Evolutionary conservation across 768 basidiomycete genomes (phyloP).

Genomic region (Agrocybe pediades): DNA sequence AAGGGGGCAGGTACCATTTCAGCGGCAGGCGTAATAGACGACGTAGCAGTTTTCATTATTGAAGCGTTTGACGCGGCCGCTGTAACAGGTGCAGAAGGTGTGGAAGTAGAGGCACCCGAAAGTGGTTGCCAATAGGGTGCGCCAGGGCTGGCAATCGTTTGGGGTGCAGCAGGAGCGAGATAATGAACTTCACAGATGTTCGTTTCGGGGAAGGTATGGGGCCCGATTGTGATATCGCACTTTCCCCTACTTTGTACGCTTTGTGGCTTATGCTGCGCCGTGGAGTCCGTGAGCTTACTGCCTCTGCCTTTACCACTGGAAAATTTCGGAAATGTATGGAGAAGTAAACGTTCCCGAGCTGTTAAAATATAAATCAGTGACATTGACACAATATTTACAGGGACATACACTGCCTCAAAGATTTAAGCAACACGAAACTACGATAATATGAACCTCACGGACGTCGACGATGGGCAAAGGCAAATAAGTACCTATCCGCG

Average conservation of each 20-base stretch:
- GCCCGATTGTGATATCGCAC: constrained; percentile 75
- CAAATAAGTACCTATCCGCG: constrained; percentile 59
- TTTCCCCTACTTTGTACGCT: constrained; percentile 64
- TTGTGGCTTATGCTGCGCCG: constrained; percentile 66
- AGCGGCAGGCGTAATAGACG: constrained; percentile 17
- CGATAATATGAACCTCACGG: constrained; percentile 3
- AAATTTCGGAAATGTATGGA: constrained; percentile 69
- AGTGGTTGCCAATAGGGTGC: constrained; percentile 23
- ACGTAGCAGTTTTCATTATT: neutral
- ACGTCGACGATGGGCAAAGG: neutral
- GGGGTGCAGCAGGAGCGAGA: constrained; percentile 33
- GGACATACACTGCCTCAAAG: constrained; percentile 68
- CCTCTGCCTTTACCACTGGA: constrained; percentile 61
- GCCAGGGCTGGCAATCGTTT: constrained; percentile 21
- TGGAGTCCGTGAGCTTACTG: constrained; percentile 51
- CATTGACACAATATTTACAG: constrained; percentile 5
- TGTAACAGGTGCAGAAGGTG: constrained; percentile 3
- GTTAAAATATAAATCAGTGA: constrained; percentile 7
- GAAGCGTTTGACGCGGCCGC: constrained; percentile 1
- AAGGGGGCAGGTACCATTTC: constrained; percentile 35
- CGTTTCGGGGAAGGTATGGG: constrained; percentile 70
- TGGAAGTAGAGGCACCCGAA: constrained; percentile 8
- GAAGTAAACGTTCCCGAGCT: constrained; percentile 77
- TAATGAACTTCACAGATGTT: constrained; percentile 77
- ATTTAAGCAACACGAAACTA: constrained; percentile 65